Evolutionary conservation across 371 early-diverging fungal species (phyloP), one percentile per base, ranked within the genome.

Genomic region (Mucor irregularis): DNA sequence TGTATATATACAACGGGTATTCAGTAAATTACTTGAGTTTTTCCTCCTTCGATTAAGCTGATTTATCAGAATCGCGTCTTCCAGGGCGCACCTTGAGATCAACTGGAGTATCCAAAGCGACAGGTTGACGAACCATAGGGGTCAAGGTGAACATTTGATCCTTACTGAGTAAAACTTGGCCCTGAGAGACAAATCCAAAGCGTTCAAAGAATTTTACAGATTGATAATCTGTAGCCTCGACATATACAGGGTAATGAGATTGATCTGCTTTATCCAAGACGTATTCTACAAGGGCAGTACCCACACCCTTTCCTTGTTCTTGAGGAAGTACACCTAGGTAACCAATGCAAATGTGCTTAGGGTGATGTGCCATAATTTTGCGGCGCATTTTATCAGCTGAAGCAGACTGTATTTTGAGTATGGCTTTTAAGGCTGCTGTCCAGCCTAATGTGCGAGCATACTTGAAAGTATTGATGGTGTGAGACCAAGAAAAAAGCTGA

Each of bases 231-330:
- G 91, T 95, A 56, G 96, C 74, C 26, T 74, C 69, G 9, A 68
- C 74, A 35, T 66, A 95, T 11, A 93, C 90, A 0, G 97, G 97
- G 64, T 94, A 93, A 53, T 97, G 95, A 39, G 82, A 83, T 2
- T 80, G 71, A 60, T 98, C 96, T 37, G 76, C 76, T 16, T 71
- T 73, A 14, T 71, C 69, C 1, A 68, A 51, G n/a, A 74, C 62
- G 17, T 73, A 59, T 19, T 67, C 59, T 3, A 77, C 25, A 3
- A 77, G 43, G 5, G 70, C 74, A 1, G 59, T 58, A 24, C 74
- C 78, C 22, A 71, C 49, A 5, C 74, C 78, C 29, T 77, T 77
- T 29, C 64, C 61, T 57, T 71, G 74, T 50, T 77, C 74, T 31
- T 68, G 70, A n/a, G 66, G 66, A 6, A 77, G 56, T 1, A 77